Conservation (phyloP, 2,329 filamentous ascomycete genomes). For the Ophiocordyceps camponoti-leonardi region DNA sequence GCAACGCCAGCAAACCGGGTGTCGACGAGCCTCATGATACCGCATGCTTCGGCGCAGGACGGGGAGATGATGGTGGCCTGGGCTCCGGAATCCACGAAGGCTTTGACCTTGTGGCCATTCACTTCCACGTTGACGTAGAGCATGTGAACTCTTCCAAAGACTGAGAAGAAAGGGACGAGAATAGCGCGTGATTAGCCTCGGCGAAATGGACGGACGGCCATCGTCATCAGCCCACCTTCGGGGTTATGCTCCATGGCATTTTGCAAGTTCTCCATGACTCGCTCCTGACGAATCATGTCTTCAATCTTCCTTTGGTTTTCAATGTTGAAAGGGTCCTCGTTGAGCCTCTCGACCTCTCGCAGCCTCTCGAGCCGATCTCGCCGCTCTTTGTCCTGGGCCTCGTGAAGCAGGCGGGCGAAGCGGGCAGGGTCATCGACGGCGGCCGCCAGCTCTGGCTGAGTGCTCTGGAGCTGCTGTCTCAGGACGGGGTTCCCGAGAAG, state of each 20-base stretch:
- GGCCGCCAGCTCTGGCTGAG: conserved; percentile 60
- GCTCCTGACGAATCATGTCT: conserved; percentile 90
- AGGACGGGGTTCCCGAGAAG: conserved; percentile 63
- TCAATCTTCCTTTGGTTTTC: conserved; percentile 86
- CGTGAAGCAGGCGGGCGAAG: conserved; percentile 57
- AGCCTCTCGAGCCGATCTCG: conserved; percentile 61
- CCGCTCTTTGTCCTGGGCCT: conserved; percentile 52
- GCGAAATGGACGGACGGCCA: background rate
- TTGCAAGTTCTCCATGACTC: conserved; percentile 87
- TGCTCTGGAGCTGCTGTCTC: conserved; percentile 51
- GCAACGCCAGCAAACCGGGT: conserved; percentile 83
- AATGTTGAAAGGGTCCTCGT: conserved; percentile 85
- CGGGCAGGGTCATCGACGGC: conserved; percentile 58
- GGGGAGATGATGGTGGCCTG: conserved; percentile 99
- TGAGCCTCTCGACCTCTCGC: conserved; percentile 67
- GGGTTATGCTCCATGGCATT: conserved; percentile 96
- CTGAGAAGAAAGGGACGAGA: conserved; percentile 25
- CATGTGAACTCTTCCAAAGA: conserved; percentile 90
- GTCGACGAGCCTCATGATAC: conserved; percentile 93
- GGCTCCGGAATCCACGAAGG: conserved; percentile 90
- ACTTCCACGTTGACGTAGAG: conserved; percentile 93
- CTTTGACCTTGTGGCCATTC: conserved; percentile 83
- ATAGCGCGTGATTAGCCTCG: background rate
- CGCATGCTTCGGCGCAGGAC: conserved; percentile 73
- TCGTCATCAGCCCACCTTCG: conserved; percentile 47